phyloP scores from a whole-genome alignment of 1,284 basidiomycete genomes.

The Coniferiporia sulphurascens region DNA sequence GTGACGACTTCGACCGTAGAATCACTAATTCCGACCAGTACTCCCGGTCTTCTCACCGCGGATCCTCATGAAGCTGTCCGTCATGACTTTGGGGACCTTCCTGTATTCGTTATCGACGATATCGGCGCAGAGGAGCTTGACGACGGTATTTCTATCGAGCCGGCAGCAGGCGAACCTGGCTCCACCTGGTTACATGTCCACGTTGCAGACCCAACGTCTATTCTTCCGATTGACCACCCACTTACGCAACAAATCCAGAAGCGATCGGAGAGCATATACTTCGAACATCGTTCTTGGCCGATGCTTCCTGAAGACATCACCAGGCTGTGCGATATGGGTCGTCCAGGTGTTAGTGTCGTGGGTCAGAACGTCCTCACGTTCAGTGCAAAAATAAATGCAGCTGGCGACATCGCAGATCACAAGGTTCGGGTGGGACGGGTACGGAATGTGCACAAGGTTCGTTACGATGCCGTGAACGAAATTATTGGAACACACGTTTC shows the following conservation, averaged over 20 bases:
- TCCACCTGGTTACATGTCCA: conserved; percentile 86
- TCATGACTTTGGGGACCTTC: conserved; percentile 80
- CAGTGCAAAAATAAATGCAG: conserved; percentile 64
- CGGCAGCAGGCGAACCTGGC: conserved; percentile 49
- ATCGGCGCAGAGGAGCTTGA: conserved; percentile 82
- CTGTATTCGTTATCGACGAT: conserved; percentile 91
- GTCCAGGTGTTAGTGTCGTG: conserved; percentile 52
- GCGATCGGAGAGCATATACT: conserved; percentile 53
- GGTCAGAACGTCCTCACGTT: conserved; percentile 69
- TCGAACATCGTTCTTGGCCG: conserved; percentile 59
- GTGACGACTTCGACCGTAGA: background rate
- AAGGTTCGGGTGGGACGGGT: conserved; percentile 70
- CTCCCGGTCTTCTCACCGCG: conserved; percentile 28
- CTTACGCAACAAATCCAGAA: conserved; percentile 53
- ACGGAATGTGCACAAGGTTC: conserved; percentile 60
- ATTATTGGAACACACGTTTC: conserved; percentile 38
- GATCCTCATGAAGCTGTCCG: conserved; percentile 66
- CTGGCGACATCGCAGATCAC: conserved; percentile 68
- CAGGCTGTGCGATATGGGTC: conserved; percentile 41
- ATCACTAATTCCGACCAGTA: background rate
- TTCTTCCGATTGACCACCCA: conserved; percentile 67
- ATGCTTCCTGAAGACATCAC: conserved; percentile 55
- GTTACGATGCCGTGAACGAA: conserved; percentile 68
- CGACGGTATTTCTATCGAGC: conserved; percentile 87
- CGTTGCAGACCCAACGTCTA: conserved; percentile 87